Percentiles rank a stretch among this genome's conserved stretches.
phyloP scores from a whole-genome alignment of 345 rosid species.

The Lepidium didymum region DNA sequence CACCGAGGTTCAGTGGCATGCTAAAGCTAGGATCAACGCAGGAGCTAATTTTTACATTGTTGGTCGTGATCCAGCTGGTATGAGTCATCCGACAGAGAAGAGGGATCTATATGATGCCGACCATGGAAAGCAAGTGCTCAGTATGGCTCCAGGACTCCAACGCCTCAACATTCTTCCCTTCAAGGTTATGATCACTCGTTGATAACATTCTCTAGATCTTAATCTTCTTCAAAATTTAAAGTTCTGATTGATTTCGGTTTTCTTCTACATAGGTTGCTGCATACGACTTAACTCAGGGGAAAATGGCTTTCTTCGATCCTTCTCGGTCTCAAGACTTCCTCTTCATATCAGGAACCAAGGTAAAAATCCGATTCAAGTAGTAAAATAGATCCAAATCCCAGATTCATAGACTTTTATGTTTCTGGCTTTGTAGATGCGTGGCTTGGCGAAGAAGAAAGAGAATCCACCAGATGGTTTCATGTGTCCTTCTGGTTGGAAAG shows the following conservation, averaged over 20 bases:
- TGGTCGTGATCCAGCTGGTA: slow-evolving; percentile 97
- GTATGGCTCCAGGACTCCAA: slow-evolving; percentile 95
- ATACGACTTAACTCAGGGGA: slow-evolving; percentile 78
- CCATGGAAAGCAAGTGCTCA: slow-evolving; percentile 88
- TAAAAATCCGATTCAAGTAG: slow-evolving; percentile 9
- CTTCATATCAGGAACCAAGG: slow-evolving; percentile 97
- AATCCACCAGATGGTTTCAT: slow-evolving; percentile 92
- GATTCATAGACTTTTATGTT: neutral
- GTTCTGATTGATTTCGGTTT: neutral
- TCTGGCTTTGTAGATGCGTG: slow-evolving; percentile 56
- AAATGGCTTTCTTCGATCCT: slow-evolving; percentile 94
- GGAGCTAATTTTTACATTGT: slow-evolving; percentile 99
- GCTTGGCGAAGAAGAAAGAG: slow-evolving; percentile 88
- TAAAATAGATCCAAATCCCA: neutral
- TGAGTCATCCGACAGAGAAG: slow-evolving; percentile 87
- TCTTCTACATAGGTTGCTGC: slow-evolving; percentile 62
- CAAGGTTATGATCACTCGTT: slow-evolving; percentile 41
- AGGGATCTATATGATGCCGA: slow-evolving; percentile 90
- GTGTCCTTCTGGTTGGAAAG: slow-evolving; percentile 97
- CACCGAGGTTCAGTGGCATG: slow-evolving; percentile 99
- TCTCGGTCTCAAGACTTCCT: slow-evolving; percentile 77
- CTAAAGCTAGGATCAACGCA: slow-evolving; percentile 93
- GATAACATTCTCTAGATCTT: neutral
- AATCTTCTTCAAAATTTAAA: neutral
- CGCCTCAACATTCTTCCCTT: slow-evolving; percentile 94